Base-by-base conservation (phyloP, 495 filamentous ascomycete genomes). In the Ascodesmis nigricans region DNA sequence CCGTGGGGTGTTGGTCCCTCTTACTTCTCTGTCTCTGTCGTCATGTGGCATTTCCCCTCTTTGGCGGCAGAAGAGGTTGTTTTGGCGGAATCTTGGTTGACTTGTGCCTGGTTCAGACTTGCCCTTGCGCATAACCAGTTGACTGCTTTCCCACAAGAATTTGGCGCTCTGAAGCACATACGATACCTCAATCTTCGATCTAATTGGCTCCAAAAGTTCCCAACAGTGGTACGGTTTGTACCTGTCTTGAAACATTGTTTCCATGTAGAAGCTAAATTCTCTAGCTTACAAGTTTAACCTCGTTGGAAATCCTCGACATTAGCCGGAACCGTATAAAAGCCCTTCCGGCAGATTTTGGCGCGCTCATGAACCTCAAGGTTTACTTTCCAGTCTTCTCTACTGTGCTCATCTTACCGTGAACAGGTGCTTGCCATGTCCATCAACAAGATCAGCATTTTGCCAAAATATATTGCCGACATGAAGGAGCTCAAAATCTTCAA, bases 171-270 rank as follows among this genome's bases (percentile, higher is more conserved):
- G 55, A 75, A 66, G 21, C 75, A 78, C 36, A 64, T 97, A 29
- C 78, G 78, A 25, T 97, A 97, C 50, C 70, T 97, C n/a, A 97
- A 97, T 47, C 73, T 92, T 33, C 64, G 84, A 41, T 72, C 72
- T 29, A 97, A 97, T 50, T 63, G 67, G 36, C 78, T 93, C 36
- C 71, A 67, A 42, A 78, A 91, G 50, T 87, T 97, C 50, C 84
- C 84, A 4, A 62, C 71, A 43, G 71, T 72, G 49, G 81, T 91
- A 63, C 56, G 75, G 62, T 35, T 18, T 31, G 22, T 17, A 3
- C 16, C 8, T 44, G 4, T 9, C 13, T 15, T 10, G 7, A 14
- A 25, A 15, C 29, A 8, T 16, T 43, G 21, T 15, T 42, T 42
- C 29, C 39, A 22, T 36, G 16, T 29, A 28, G 21, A 5, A 29